These are phyloP conservation scores for Platanus orientalis DNA, from an alignment of 164 flowering plant species.

Conservation along the genomic window DNA sequence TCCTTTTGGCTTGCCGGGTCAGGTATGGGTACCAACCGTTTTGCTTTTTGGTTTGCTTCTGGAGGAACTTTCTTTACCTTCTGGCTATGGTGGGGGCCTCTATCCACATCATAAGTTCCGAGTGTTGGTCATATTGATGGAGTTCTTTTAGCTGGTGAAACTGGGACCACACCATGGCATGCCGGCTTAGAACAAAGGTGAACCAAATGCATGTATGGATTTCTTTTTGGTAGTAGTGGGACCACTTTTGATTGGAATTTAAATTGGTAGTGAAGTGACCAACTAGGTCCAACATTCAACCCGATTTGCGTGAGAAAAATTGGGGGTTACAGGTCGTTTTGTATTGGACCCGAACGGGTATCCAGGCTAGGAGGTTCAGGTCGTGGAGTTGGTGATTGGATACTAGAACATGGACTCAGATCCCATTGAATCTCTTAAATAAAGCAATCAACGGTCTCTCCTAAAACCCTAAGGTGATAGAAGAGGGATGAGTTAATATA, in stretches of 20 bases:
- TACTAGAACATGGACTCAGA: too few relatives aligned
- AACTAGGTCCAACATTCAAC: neutral
- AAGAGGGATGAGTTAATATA: too few relatives aligned
- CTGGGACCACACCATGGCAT: neutral
- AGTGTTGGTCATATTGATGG: neutral
- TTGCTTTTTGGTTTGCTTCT: constrained; percentile 6
- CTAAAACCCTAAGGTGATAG: too few relatives aligned
- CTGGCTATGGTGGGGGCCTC: neutral
- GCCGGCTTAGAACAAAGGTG: neutral
- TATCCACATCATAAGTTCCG: neutral
- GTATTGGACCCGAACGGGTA: too few relatives aligned
- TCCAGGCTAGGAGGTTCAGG: too few relatives aligned
- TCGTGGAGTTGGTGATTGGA: too few relatives aligned
- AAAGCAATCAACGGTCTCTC: too few relatives aligned
- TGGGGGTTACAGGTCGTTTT: too few relatives aligned
- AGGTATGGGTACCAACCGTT: neutral
- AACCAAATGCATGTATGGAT: neutral
- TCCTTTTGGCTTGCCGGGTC: constrained; percentile 14
- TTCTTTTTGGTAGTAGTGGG: neutral
- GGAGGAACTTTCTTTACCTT: constrained; percentile 15
- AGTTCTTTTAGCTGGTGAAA: neutral
- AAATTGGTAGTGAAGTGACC: neutral
- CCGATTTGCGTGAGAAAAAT: too few relatives aligned
- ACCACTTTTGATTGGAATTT: neutral
- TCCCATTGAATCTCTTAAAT: too few relatives aligned